phyloP scores from a whole-genome alignment of 2,329 filamentous ascomycete genomes.

The Helicocarpus griseus region DNA sequence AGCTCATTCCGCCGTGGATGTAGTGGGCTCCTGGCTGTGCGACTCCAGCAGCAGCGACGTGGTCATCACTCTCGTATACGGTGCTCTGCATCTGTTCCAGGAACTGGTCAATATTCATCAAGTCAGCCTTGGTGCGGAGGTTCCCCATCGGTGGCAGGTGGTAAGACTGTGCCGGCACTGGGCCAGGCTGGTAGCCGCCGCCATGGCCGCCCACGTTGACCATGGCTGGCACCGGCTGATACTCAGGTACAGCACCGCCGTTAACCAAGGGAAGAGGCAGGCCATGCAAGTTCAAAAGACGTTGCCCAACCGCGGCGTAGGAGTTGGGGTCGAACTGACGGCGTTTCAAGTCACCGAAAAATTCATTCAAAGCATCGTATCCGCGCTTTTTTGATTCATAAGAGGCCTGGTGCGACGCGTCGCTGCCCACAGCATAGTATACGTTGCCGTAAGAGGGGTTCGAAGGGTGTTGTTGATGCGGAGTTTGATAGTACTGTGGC shows the following conservation, averaged over 20 bases:
- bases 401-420: constrained; percentile 52
- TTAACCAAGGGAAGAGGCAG: constrained; percentile 54
- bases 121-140: constrained; percentile 83
- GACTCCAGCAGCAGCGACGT: constrained; percentile 67
- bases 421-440: constrained; percentile 67
- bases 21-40: constrained; percentile 65
- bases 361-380: constrained; percentile 85
- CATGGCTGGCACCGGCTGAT: constrained; percentile 43
- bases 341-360: constrained; percentile 88
- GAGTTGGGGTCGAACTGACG: constrained; percentile 79
- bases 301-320: constrained; percentile 86
- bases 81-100: constrained; percentile 93
- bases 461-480: constrained; percentile 44
- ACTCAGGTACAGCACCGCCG: constrained; percentile 41
- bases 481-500: constrained; percentile 39
- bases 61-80: constrained; percentile 84
- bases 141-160: constrained; percentile 80
- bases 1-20: constrained; percentile 42
- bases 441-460: constrained; percentile 58
- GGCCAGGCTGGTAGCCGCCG: constrained; percentile 45
- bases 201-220: constrained; percentile 45
- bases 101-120: constrained; percentile 88
- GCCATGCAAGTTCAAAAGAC: constrained; percentile 70
- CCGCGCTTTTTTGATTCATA: constrained; percentile 72
- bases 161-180: constrained; percentile 66